These are phyloP conservation scores for Plasmodium gonderi DNA, from an alignment of 169 alveolate species.

Conservation along the genomic window DNA sequence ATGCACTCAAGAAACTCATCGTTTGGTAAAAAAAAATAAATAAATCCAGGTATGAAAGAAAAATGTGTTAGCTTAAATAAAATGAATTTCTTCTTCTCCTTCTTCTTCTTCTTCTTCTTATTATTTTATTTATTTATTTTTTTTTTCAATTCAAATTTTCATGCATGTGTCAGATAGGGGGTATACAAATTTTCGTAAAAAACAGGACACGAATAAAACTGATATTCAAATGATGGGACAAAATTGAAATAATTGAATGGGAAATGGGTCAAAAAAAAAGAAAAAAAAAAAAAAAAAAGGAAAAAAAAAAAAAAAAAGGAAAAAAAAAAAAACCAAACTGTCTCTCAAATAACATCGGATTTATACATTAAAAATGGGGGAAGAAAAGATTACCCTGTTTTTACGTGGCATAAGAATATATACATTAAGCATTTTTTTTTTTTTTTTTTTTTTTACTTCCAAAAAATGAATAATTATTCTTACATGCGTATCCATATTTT, in stretches of 20 bases:
- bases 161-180: background rate
- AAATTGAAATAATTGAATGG: background rate
- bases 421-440: background rate
- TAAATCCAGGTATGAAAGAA: too few relatives aligned
- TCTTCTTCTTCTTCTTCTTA: background rate
- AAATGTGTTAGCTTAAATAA: too few relatives aligned
- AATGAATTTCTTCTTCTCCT: background rate
- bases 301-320: background rate
- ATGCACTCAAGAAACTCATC: too few relatives aligned
- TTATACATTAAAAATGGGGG: background rate
- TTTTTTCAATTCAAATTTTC: background rate
- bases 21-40: background rate
- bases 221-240: background rate
- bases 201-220: background rate
- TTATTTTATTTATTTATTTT: background rate
- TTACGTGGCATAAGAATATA: background rate
- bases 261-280: background rate
- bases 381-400: background rate
- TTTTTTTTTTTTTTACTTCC: too few relatives aligned
- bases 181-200: background rate
- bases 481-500: too few relatives aligned
- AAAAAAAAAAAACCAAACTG: background rate
- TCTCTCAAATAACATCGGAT: background rate
- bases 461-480: too few relatives aligned
- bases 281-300: background rate